Conservation (phyloP, 345 rosid genomes). For the Arabidopsis suecica region DNA sequence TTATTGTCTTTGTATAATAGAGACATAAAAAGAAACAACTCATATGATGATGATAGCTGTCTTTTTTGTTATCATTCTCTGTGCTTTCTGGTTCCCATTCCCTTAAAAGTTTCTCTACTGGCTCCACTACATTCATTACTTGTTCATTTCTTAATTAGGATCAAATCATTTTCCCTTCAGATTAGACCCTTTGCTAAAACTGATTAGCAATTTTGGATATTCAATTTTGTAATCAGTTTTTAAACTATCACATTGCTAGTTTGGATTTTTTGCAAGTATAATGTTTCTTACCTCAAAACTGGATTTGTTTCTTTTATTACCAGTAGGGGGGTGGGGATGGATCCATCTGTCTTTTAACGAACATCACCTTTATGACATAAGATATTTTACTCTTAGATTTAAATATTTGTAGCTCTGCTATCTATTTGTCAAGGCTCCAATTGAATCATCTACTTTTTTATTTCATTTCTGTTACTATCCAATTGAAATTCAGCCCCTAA, state of each 20-base stretch:
- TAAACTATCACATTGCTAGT: not conserved
- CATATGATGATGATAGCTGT: constrained; percentile 44
- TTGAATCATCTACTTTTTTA: constrained; percentile 26
- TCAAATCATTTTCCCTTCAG: too few species aligned
- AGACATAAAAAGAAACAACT: constrained; percentile 49
- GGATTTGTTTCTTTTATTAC: not conserved
- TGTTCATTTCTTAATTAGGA: not conserved
- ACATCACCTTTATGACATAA: constrained; percentile 19
- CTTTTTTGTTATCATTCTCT: constrained; percentile 29
- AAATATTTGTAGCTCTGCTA: not conserved
- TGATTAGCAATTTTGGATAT: constrained; percentile 2
- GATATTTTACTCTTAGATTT: not conserved
- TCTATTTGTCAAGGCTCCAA: constrained; percentile 26
- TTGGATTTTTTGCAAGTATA: too few species aligned
- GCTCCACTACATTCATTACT: constrained; percentile 33
- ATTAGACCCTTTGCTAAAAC: not conserved
- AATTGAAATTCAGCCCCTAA: constrained; percentile 1
- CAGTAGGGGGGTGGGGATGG: not conserved
- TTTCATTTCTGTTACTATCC: constrained; percentile 9
- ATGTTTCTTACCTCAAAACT: too few species aligned
- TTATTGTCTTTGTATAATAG: constrained; percentile 2
- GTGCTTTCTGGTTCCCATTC: constrained; percentile 39
- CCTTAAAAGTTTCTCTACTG: constrained; percentile 48
- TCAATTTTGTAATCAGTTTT: not conserved
- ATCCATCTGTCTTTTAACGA: not conserved